A percentile compares a stretch with the other conserved stretches of the same genome.
These are phyloP conservation scores for Centella asiatica DNA, from an alignment of 129 eudicot genomes.

Conservation along the genomic window DNA sequence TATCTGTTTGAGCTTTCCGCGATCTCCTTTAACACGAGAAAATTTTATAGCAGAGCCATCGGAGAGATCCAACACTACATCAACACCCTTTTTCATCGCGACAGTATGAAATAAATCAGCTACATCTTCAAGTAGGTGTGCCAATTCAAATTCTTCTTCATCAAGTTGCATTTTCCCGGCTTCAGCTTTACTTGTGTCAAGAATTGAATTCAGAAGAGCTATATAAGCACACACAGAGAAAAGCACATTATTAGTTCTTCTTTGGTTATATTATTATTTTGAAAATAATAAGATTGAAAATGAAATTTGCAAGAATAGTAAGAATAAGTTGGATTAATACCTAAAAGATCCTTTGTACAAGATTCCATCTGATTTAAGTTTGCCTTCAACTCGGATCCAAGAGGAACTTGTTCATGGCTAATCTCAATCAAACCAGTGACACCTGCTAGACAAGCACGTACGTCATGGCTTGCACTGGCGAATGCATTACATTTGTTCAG, in stretches of 20 bases:
- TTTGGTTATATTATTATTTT: neutral
- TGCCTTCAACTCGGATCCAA: conserved; percentile 32
- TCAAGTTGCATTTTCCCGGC: conserved; percentile 57
- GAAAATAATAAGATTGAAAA: too few species aligned
- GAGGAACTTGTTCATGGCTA: conserved; percentile 18
- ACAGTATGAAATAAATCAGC: conserved; percentile 58
- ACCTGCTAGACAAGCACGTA: conserved; percentile 60
- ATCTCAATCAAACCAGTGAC: conserved; percentile 46
- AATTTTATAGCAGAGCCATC: conserved; percentile 41
- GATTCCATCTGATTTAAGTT: conserved; percentile 29
- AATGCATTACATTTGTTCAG: conserved; percentile 52
- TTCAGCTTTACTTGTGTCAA: conserved; percentile 60
- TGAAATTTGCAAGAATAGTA: neutral
- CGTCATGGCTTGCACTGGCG: conserved; percentile 67
- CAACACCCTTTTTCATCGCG: conserved; percentile 62
- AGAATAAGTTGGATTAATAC: conserved; percentile 21
- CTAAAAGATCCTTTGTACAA: conserved; percentile 40
- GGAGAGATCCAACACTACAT: conserved; percentile 49
- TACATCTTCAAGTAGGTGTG: conserved; percentile 48
- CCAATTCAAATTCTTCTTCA: conserved; percentile 50
- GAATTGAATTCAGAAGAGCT: conserved; percentile 62
- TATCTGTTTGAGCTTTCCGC: conserved; percentile 58
- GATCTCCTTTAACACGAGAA: conserved; percentile 66
- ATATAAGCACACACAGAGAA: neutral
- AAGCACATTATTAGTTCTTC: neutral